Percentiles rank a stretch among this genome's conserved stretches.
These are phyloP conservation scores for Persicaria tinctoria DNA, from an alignment of 148 eudicot genomes.

Conservation along the genomic window DNA sequence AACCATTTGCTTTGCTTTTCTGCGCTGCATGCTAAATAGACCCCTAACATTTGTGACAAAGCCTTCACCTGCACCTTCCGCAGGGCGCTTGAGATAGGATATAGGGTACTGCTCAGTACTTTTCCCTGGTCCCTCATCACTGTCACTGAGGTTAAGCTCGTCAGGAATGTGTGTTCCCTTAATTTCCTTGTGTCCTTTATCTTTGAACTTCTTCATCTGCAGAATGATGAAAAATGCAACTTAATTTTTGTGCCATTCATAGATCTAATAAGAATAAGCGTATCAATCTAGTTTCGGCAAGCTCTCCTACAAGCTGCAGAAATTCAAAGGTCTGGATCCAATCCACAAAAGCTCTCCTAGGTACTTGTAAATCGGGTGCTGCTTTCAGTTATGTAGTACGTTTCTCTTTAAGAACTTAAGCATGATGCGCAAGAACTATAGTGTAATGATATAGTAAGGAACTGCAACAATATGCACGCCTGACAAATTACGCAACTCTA, in stretches of 20 bases:
- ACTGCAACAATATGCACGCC: background rate
- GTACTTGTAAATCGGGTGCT: background rate
- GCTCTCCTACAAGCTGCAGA: background rate
- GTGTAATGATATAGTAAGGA: background rate
- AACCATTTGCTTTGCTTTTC: conserved; percentile 91
- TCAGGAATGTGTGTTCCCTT: conserved; percentile 52
- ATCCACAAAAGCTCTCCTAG: background rate
- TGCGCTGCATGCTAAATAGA: conserved; percentile 74
- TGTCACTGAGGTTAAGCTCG: conserved; percentile 74
- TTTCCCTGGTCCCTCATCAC: conserved; percentile 70
- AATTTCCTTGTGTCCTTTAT: conserved; percentile 60
- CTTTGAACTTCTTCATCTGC: conserved; percentile 96
- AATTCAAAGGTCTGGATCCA: background rate
- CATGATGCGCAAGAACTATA: background rate
- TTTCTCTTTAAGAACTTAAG: background rate
- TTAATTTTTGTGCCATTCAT: background rate
- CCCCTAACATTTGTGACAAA: conserved; percentile 91
- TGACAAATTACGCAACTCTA: background rate
- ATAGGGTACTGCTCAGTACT: conserved; percentile 50
- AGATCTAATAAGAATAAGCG: background rate
- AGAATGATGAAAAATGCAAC: background rate
- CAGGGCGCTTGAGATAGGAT: conserved; percentile 62
- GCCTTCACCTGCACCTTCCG: conserved; percentile 95
- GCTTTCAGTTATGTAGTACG: background rate
- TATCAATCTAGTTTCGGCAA: background rate